Evolutionary conservation across 116 monocot species (phyloP).

Genomic region (Trichopus zeylanicus): DNA sequence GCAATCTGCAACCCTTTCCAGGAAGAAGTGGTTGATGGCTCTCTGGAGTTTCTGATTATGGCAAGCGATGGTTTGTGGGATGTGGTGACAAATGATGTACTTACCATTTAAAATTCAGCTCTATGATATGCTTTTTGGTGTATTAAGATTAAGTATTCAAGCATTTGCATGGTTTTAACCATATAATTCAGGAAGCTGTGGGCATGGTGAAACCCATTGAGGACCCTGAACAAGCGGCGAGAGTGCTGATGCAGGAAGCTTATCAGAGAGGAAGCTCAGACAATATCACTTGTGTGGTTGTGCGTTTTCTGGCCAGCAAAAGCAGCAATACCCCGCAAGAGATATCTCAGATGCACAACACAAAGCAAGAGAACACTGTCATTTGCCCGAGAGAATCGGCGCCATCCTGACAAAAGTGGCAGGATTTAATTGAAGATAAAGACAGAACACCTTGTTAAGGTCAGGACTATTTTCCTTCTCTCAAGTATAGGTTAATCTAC

Average conservation of each 20-base stretch:
- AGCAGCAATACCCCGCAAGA: neutral
- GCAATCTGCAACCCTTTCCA: slow-evolving; percentile 1
- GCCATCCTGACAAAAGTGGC: no score
- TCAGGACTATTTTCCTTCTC: no score
- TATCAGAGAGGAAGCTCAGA: slow-evolving; percentile 79
- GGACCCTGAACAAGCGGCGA: slow-evolving; percentile 73
- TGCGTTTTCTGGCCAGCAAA: slow-evolving; percentile 44
- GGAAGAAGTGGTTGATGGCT: slow-evolving; percentile 84
- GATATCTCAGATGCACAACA: neutral
- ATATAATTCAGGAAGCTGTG: slow-evolving; percentile 60
- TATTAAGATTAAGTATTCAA: no score
- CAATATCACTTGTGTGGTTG: slow-evolving; percentile 80
- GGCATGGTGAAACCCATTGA: slow-evolving; percentile 66
- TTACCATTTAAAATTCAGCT: neutral
- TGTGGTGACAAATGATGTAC: slow-evolving; percentile 83
- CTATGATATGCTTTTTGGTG: neutral
- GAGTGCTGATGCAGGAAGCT: slow-evolving; percentile 61
- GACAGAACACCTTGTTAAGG: no score
- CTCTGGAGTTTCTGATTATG: slow-evolving; percentile 88
- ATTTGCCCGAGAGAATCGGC: no score
- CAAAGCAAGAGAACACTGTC: no score
- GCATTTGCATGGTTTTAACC: no score
- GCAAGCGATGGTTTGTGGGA: slow-evolving; percentile 97
- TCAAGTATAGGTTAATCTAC: no score
- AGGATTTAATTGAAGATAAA: no score